These are phyloP conservation scores for Blumeria hordei DNA, from an alignment of 2,329 filamentous ascomycete species.

Conservation along the genomic window DNA sequence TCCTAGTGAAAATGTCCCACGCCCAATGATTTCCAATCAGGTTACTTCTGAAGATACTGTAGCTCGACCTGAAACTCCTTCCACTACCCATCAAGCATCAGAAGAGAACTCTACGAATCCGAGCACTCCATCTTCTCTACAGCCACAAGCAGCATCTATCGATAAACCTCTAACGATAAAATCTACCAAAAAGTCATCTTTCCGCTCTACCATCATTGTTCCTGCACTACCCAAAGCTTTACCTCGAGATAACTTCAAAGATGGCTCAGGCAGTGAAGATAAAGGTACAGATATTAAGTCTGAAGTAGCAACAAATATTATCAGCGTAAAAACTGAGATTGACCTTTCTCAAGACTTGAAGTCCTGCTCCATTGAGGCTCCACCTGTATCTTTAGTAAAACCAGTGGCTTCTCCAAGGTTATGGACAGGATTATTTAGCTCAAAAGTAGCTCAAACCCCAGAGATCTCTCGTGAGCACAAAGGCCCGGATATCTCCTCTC, in stretches of 20 bases:
- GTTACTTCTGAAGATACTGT: conserved; percentile 7
- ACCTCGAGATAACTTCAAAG: conserved; percentile 14
- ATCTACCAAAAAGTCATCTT: conserved; percentile 16
- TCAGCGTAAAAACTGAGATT: not conserved
- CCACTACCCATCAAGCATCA: conserved; percentile 18
- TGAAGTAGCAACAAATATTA: conserved; percentile 1
- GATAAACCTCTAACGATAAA: conserved; percentile 11
- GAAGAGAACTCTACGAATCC: conserved; percentile 23
- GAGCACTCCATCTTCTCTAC: conserved; percentile 28
- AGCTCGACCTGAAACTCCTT: conserved; percentile 23
- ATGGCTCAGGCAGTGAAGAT: conserved; percentile 4
- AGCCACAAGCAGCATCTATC: conserved; percentile 5
- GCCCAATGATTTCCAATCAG: not conserved
- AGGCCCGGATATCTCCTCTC: conserved; percentile 18
- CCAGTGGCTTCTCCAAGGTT: conserved; percentile 26
- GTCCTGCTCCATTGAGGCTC: conserved; percentile 8
- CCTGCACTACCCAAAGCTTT: conserved; percentile 19
- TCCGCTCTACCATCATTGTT: conserved; percentile 25
- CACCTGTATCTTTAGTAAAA: conserved; percentile 17
- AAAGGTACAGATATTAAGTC: not conserved
- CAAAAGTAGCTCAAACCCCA: conserved; percentile 18
- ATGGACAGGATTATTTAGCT: conserved; percentile 44
- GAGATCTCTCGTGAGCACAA: conserved; percentile 14
- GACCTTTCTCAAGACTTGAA: conserved; percentile 9
- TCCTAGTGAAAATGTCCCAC: conserved; percentile 2